Percentiles rank a stretch among this genome's conserved stretches.
phyloP scores from a whole-genome alignment of 2,329 filamentous ascomycete genomes.

The Aspergillus arachidicola region DNA sequence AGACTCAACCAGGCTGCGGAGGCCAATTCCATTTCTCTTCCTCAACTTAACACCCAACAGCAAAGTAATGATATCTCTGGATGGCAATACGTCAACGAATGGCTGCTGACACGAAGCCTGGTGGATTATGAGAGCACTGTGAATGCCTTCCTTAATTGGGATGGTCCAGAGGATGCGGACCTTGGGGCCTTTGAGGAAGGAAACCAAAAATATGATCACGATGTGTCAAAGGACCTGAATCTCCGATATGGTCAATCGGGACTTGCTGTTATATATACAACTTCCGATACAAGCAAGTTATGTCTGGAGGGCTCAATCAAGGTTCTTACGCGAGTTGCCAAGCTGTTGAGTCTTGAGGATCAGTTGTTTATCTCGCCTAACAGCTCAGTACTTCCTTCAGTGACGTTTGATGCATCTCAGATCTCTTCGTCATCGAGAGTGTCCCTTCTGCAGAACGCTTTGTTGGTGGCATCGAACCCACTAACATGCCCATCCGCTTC shows the following conservation, averaged over 20 bases:
- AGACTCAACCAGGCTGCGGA: constrained; percentile 43
- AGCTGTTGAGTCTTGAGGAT: constrained; percentile 54
- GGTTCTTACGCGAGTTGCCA: constrained; percentile 54
- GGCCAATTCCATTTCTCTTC: constrained; percentile 31
- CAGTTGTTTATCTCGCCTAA: constrained; percentile 36
- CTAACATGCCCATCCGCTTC: constrained; percentile 43
- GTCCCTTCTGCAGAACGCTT: constrained; percentile 45
- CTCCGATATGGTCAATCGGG: constrained; percentile 60
- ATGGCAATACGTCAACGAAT: constrained; percentile 63
- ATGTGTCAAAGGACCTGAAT: constrained; percentile 46
- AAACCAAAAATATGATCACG: constrained; percentile 45
- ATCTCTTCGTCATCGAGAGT: constrained; percentile 42
- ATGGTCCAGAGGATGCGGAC: constrained; percentile 62
- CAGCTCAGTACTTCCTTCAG: constrained; percentile 28
- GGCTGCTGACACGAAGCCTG: constrained; percentile 58
- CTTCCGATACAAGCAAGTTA: constrained; percentile 47
- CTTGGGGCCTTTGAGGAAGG: constrained; percentile 56
- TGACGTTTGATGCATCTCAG: constrained; percentile 33
- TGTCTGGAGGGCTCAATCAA: constrained; percentile 52
- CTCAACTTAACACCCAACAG: constrained; percentile 21
- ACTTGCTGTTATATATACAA: constrained; percentile 61
- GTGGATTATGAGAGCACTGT: constrained; percentile 54
- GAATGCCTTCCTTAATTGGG: constrained; percentile 58
- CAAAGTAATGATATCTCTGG: constrained; percentile 37
- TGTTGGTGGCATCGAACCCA: constrained; percentile 42